Conservation (phyloP, 768 basidiomycete species). For the Lactifluus piperatus region DNA sequence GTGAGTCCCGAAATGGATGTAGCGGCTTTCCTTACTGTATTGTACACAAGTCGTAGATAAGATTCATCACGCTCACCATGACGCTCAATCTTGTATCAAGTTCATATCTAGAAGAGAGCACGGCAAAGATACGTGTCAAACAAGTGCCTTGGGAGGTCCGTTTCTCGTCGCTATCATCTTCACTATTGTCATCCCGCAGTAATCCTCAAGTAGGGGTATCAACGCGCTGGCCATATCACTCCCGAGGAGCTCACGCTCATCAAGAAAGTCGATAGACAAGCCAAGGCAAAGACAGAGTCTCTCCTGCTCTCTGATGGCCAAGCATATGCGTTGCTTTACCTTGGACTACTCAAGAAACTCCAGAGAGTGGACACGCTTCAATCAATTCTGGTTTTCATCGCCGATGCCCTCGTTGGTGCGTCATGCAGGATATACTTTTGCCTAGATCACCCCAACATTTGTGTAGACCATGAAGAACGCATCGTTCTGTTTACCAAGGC, state of each 20-base stretch:
- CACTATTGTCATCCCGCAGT: not conserved
- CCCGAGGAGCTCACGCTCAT: slow-evolving; percentile 79
- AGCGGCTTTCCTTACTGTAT: too few species aligned
- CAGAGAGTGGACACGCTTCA: slow-evolving; percentile 83
- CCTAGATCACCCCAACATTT: not conserved
- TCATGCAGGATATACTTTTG: slow-evolving; percentile 1
- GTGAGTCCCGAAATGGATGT: slow-evolving; percentile 1
- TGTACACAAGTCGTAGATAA: too few species aligned
- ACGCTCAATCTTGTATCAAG: slow-evolving; percentile 72
- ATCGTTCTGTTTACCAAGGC: slow-evolving; percentile 65
- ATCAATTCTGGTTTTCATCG: slow-evolving; percentile 76
- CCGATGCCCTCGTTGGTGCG: slow-evolving; percentile 77
- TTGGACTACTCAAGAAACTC: slow-evolving; percentile 80
- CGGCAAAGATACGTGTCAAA: slow-evolving; percentile 82
- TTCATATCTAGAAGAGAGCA: slow-evolving; percentile 77
- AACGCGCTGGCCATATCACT: slow-evolving; percentile 85
- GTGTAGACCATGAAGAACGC: slow-evolving; percentile 77
- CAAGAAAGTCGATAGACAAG: slow-evolving; percentile 83
- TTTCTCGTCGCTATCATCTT: not conserved
- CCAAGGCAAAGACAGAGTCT: slow-evolving; percentile 63
- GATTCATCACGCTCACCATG: slow-evolving; percentile 35
- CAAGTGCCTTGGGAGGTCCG: slow-evolving; percentile 94
- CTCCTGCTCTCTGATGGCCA: slow-evolving; percentile 75
- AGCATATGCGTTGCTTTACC: slow-evolving; percentile 81
- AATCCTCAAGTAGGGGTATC: slow-evolving; percentile 65